phyloP scores from a whole-genome alignment of 108 stramenopile species.

The Skeletonema grethae region DNA sequence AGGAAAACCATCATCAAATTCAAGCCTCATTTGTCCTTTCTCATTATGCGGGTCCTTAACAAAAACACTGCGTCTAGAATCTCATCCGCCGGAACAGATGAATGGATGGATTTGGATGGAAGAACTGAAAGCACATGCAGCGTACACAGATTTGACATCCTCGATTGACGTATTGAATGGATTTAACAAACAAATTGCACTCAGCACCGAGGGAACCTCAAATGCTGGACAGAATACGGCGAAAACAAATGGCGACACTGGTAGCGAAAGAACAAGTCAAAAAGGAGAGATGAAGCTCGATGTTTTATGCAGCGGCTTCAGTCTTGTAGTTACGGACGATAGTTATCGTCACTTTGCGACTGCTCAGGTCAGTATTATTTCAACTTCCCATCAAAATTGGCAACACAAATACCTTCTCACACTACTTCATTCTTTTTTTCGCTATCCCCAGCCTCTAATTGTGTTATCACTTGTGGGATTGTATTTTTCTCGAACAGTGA shows the following conservation, averaged over 20 bases:
- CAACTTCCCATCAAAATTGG: background rate
- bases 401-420: slow-evolving; percentile 2
- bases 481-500: slow-evolving; percentile 15
- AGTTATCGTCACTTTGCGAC: slow-evolving; percentile 69
- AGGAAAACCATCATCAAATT: background rate
- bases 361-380: slow-evolving; percentile 36
- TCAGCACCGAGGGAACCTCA: slow-evolving; percentile 20
- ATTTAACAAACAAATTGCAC: background rate
- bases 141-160: slow-evolving; percentile 65
- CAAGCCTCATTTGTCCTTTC: slow-evolving; percentile 17
- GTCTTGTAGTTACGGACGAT: slow-evolving; percentile 64
- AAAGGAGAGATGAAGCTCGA: slow-evolving; percentile 6
- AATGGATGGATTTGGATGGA: slow-evolving; percentile 44
- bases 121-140: slow-evolving; percentile 53
- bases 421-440: slow-evolving; percentile 33
- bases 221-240: background rate
- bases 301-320: slow-evolving; percentile 53
- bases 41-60: slow-evolving; percentile 3
- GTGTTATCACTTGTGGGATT: slow-evolving; percentile 5
- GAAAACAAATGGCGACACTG: slow-evolving; percentile 5
- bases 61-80: background rate
- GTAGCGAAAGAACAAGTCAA: background rate
- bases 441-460: slow-evolving; percentile 24
- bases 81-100: background rate
- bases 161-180: slow-evolving; percentile 57